These are phyloP conservation scores for Malania oleifera DNA, from an alignment of 164 flowering plant species.

Conservation along the genomic window DNA sequence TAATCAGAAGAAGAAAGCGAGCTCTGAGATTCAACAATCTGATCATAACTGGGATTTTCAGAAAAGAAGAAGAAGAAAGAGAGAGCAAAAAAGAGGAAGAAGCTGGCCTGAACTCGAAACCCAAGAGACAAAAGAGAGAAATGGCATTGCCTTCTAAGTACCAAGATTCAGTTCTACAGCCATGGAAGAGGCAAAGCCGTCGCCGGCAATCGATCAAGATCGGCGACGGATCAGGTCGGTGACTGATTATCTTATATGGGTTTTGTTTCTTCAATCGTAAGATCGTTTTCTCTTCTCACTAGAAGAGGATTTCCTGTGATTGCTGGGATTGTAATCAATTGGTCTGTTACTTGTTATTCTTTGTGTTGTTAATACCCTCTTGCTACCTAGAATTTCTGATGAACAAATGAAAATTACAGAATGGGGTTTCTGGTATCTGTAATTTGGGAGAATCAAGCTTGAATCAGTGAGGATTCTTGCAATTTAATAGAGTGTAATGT, in stretches of 20 bases:
- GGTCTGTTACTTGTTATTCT: too few relatives aligned
- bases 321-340: too few relatives aligned
- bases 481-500: too few relatives aligned
- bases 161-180: slow-evolving; percentile 41
- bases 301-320: too few relatives aligned
- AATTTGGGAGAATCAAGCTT: too few relatives aligned
- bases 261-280: slow-evolving; percentile 8
- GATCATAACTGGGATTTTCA: background rate
- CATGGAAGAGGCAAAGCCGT: slow-evolving; percentile 31
- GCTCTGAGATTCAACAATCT: slow-evolving; percentile 22
- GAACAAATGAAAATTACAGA: too few relatives aligned
- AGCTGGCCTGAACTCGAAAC: slow-evolving; percentile 17
- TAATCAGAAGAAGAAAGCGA: slow-evolving; percentile 31
- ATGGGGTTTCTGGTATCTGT: too few relatives aligned
- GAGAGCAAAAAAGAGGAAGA: slow-evolving; percentile 4
- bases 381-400: too few relatives aligned
- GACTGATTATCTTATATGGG: slow-evolving; percentile 15
- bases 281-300: slow-evolving; percentile 10
- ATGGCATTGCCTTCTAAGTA: slow-evolving; percentile 41
- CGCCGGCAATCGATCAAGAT: slow-evolving; percentile 4
- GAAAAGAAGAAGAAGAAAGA: slow-evolving; percentile 1
- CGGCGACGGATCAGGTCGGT: slow-evolving; percentile 13
- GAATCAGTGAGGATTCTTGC: too few relatives aligned
- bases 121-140: slow-evolving; percentile 22
- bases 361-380: too few relatives aligned